These are phyloP conservation scores for Plasmodium malariae DNA, from an alignment of 169 alveolate genomes.

Conservation along the genomic window DNA sequence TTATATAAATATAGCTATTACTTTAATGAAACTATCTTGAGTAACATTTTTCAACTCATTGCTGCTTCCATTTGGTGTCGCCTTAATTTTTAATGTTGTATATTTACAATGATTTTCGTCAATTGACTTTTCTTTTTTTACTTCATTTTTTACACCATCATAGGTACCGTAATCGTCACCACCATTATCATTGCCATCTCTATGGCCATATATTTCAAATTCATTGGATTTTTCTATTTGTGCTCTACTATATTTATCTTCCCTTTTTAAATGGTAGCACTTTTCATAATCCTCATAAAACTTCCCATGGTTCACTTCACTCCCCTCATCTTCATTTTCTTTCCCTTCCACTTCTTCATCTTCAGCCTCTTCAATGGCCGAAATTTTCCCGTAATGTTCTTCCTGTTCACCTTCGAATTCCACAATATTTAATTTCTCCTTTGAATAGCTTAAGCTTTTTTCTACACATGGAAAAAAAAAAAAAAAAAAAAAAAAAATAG, in stretches of 20 bases:
- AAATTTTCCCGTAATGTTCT: background rate
- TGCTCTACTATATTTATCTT: background rate
- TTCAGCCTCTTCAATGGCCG: background rate
- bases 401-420: background rate
- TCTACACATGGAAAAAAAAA: background rate
- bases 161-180: background rate
- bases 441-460: background rate
- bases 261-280: background rate
- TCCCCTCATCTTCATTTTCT: background rate
- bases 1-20: constrained; percentile 3
- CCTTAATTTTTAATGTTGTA: background rate
- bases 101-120: background rate
- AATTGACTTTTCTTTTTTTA: constrained; percentile 6
- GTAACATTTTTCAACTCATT: background rate
- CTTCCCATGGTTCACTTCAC: background rate
- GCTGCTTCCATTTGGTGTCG: background rate
- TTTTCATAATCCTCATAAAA: background rate
- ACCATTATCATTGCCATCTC: background rate
- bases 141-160: background rate
- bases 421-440: background rate
- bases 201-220: background rate
- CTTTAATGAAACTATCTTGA: constrained; percentile 6
- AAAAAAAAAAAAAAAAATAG: background rate
- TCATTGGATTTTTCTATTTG: background rate
- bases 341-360: background rate